Evolutionary conservation across 305 asterid genomes (phyloP).

Genomic region (Solanum chacoense): DNA sequence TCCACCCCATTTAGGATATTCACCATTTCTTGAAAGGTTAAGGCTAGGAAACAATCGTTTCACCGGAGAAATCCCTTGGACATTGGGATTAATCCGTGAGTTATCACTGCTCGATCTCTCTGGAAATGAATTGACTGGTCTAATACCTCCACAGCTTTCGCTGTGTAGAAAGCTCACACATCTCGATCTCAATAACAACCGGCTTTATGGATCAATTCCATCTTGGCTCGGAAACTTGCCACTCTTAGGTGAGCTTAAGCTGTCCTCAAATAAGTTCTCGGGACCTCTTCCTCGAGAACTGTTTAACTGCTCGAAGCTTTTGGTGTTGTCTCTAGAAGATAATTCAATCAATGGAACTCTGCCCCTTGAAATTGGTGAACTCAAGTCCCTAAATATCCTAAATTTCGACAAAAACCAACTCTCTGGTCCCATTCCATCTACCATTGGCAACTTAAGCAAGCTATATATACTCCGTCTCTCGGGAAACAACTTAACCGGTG

Average conservation of each 20-base stretch:
- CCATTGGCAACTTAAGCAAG: slow-evolving; percentile 51
- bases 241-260: slow-evolving; percentile 75
- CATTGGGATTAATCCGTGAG: slow-evolving; percentile 49
- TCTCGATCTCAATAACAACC: slow-evolving; percentile 72
- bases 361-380: slow-evolving; percentile 48
- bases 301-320: slow-evolving; percentile 62
- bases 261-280: slow-evolving; percentile 47
- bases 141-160: slow-evolving; percentile 66
- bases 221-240: slow-evolving; percentile 74
- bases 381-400: slow-evolving; percentile 64
- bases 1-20: slow-evolving; percentile 56
- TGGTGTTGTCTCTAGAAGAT: slow-evolving; percentile 42
- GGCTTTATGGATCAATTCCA: slow-evolving; percentile 58
- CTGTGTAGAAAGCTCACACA: slow-evolving; percentile 56
- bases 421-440: slow-evolving; percentile 58
- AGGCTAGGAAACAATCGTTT: slow-evolving; percentile 66
- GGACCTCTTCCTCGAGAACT: slow-evolving; percentile 52
- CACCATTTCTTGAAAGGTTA: slow-evolving; percentile 60
- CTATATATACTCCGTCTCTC: slow-evolving; percentile 66
- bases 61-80: slow-evolving; percentile 61
- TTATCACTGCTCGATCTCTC: slow-evolving; percentile 70
- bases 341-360: slow-evolving; percentile 63
- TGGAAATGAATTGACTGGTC: slow-evolving; percentile 47
- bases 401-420: slow-evolving; percentile 53
- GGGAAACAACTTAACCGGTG: slow-evolving; percentile 53